These are phyloP conservation scores for Fermentozyma sake DNA, from an alignment of 1,139 yeast genomes.

Conservation along the genomic window DNA sequence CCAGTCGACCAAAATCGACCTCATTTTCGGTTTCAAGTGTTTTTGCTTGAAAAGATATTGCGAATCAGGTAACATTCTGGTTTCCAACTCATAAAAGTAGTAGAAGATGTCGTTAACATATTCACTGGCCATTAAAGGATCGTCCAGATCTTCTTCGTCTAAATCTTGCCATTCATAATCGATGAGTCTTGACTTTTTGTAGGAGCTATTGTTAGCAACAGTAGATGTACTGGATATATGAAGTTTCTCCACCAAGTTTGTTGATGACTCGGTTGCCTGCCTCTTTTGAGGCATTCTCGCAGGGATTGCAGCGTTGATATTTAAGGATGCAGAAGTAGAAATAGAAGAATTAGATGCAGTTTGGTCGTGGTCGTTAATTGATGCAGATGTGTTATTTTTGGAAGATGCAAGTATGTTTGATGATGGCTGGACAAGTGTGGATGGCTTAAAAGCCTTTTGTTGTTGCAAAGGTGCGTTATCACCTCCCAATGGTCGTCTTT, in stretches of 20 bases:
- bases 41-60: slow-evolving; percentile 71
- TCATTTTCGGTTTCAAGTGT: slow-evolving; percentile 76
- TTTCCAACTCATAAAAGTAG: slow-evolving; percentile 71
- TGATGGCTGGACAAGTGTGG: slow-evolving; percentile 2
- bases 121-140: slow-evolving; percentile 94
- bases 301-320: slow-evolving; percentile 22
- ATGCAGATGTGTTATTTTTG: slow-evolving; percentile 2
- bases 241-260: slow-evolving; percentile 45
- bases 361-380: slow-evolving; percentile 1
- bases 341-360: slow-evolving; percentile 3
- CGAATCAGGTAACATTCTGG: slow-evolving; percentile 72
- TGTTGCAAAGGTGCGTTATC: slow-evolving; percentile 29
- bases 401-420: slow-evolving; percentile 1
- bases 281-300: slow-evolving; percentile 52
- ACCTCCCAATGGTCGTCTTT: slow-evolving; percentile 34
- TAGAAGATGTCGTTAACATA: slow-evolving; percentile 85
- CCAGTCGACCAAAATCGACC: slow-evolving; percentile 93
- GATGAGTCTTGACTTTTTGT: slow-evolving; percentile 33
- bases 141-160: slow-evolving; percentile 86
- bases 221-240: slow-evolving; percentile 6
- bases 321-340: slow-evolving; percentile 1
- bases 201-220: slow-evolving; percentile 16
- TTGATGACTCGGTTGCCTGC: slow-evolving; percentile 53
- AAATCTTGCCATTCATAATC: slow-evolving; percentile 82
- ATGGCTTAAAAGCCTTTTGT: slow-evolving; percentile 8